A percentile compares a stretch with the other conserved stretches of the same genome.
These are phyloP conservation scores for Hypoxylon subgilvum DNA, from an alignment of 495 filamentous ascomycete genomes.

Conservation along the genomic window DNA sequence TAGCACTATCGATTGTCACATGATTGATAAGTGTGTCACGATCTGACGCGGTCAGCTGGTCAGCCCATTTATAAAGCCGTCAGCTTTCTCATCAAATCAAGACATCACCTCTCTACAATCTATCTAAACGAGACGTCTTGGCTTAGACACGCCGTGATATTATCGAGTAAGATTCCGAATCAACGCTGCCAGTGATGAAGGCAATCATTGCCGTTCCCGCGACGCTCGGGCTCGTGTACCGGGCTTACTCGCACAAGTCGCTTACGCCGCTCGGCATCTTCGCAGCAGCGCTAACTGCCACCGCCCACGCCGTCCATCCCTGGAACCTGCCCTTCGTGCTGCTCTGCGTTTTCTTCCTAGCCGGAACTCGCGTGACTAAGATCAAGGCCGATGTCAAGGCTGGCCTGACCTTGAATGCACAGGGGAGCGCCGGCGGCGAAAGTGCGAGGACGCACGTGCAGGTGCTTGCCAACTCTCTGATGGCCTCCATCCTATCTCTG, in stretches of 20 bases:
- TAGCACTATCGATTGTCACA: no score
- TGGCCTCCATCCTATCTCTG: conserved; percentile 74
- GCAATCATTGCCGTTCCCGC: conserved; percentile 71
- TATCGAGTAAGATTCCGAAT: no score
- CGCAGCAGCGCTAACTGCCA: conserved; percentile 72
- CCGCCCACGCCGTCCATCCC: conserved; percentile 83
- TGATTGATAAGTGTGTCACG: no score
- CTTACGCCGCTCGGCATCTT: conserved; percentile 76
- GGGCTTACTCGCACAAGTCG: conserved; percentile 74
- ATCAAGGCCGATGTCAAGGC: conserved; percentile 89
- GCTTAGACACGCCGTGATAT: no score
- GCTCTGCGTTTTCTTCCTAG: conserved; percentile 83
- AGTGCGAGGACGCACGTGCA: conserved; percentile 83
- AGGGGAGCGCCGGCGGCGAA: conserved; percentile 75
- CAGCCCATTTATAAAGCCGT: no score
- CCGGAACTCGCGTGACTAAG: conserved; percentile 81
- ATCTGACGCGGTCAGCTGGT: no score
- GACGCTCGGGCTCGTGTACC: conserved; percentile 66
- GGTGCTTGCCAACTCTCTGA: conserved; percentile 86
- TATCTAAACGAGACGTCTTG: no score
- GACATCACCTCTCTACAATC: no score
- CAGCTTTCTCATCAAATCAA: no score
- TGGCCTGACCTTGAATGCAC: conserved; percentile 74
- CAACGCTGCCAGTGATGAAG: conserved; percentile 61
- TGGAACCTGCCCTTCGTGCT: conserved; percentile 88